Conservation (phyloP, 148 eudicot genomes). For the Hydrangea macrophylla region DNA sequence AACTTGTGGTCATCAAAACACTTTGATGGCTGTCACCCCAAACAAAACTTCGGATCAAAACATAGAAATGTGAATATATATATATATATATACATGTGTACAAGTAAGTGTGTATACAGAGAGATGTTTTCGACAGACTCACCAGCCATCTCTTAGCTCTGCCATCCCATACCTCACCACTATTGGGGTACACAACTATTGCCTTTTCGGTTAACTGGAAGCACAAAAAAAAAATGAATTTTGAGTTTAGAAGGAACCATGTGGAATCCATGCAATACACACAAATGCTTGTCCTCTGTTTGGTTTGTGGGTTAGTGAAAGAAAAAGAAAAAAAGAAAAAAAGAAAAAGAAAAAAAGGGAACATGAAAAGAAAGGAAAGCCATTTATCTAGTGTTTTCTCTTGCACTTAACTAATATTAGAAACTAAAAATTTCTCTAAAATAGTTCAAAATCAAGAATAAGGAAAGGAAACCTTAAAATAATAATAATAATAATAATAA, state of each 20-base stretch:
- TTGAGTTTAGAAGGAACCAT: slow-evolving; percentile 1
- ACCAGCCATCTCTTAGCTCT: slow-evolving; percentile 86
- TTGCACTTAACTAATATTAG: no score
- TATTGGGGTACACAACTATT: slow-evolving; percentile 80
- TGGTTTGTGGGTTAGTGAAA: no score
- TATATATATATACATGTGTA: no score
- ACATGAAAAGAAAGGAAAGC: no score
- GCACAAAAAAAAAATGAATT: not conserved
- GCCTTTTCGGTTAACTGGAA: slow-evolving; percentile 58
- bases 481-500: no score
- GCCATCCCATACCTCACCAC: slow-evolving; percentile 89
- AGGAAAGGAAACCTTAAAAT: no score
- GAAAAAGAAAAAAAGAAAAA: no score
- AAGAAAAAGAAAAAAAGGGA: no score
- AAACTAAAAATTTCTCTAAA: no score
- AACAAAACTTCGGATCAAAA: not conserved
- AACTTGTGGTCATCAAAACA: slow-evolving; percentile 68
- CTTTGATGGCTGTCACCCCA: slow-evolving; percentile 55
- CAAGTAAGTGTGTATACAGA: not conserved
- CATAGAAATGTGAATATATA: not conserved
- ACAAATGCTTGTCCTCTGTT: no score
- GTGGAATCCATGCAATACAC: no score
- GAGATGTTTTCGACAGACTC: slow-evolving; percentile 18
- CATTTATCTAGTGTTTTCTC: no score
- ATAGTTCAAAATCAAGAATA: not conserved